Evolutionary conservation across 2,329 filamentous ascomycete species (phyloP).

Genomic region (Fusarium euwallaceae): DNA sequence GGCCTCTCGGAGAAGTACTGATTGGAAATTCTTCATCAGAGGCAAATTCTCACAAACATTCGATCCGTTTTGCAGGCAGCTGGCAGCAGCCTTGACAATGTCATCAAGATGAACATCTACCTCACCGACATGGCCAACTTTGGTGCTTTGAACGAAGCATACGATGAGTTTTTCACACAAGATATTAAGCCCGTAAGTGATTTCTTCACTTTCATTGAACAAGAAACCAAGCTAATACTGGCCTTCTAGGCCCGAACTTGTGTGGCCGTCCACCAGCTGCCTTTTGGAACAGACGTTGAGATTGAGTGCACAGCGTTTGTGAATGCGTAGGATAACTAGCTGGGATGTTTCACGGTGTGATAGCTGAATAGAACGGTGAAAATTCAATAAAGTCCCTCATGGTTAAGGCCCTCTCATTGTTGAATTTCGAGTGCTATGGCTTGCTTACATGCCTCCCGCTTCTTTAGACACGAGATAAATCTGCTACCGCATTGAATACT

Average conservation of each 20-base stretch:
- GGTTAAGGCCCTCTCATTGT: too few relatives aligned
- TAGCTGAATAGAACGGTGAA: too few relatives aligned
- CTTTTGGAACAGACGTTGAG: neutral
- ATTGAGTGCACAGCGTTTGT: neutral
- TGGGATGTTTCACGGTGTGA: too few relatives aligned
- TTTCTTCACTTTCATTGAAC: rapidly evolving
- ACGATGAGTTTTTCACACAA: neutral
- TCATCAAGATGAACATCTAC: neutral
- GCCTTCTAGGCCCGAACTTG: neutral
- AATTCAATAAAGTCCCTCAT: too few relatives aligned
- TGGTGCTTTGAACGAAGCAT: neutral
- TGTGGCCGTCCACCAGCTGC: neutral
- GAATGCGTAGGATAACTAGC: neutral
- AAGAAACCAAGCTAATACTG: neutral
- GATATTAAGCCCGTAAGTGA: neutral
- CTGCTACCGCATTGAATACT: too few relatives aligned
- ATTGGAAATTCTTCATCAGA: neutral
- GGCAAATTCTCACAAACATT: neutral
- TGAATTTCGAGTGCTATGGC: too few relatives aligned
- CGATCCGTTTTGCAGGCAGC: neutral
- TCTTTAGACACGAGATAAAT: too few relatives aligned
- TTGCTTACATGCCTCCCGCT: too few relatives aligned
- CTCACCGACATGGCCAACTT: neutral
- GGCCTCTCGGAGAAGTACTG: neutral
- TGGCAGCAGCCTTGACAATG: neutral